Evolutionary conservation across 306 rosid genomes (phyloP), one percentile per base, ranked within the genome.

Genomic region (Ceratonia siliqua): DNA sequence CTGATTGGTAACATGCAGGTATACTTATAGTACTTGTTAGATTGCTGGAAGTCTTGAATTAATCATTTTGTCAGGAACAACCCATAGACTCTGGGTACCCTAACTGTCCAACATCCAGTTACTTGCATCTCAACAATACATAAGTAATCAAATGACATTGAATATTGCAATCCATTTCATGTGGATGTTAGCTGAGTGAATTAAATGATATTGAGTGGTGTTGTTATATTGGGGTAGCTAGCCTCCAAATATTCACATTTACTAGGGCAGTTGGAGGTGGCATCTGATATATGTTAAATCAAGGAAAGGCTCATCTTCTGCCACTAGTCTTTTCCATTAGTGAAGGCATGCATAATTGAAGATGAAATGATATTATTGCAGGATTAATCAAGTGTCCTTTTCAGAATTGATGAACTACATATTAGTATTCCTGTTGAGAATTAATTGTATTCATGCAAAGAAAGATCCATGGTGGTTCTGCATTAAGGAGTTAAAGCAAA

Each of bases 1-100:
- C 87, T 94, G 62, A 94, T 94, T 77, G 99, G 99, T 73, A 94
- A 94, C 83, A 94, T 94, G 99, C 99, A 94, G 99, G 99, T 94
- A 83, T 80, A 56, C 83, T 53, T 78, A 66, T 55, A 20, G 6
- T 74, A 11, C 70, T 59, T 42, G 36, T 61, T 57, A 72, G 63
- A 43, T 25, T 72, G 71, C 41, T 46, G 36, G 71, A 63, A 68
- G 59, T 58, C 32, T 33, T 38, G 48, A 36, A 54, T 33, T 62
- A 50, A 46, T 66, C 64, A 57, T 61, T 69, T 56, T 75, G 38
- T 62, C 45, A 24, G 36, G 61, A 75, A 45, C 39, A 33, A 41
- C 54, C 42, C 13, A 9, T 50, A 20, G 54, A 27, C 80, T 62
- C 62, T 72, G 62, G 62, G 46, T 15, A 25, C 43, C 57, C 58